These are phyloP conservation scores for Acacia acuminata DNA, from an alignment of 306 rosid genomes.

Conservation along the genomic window DNA sequence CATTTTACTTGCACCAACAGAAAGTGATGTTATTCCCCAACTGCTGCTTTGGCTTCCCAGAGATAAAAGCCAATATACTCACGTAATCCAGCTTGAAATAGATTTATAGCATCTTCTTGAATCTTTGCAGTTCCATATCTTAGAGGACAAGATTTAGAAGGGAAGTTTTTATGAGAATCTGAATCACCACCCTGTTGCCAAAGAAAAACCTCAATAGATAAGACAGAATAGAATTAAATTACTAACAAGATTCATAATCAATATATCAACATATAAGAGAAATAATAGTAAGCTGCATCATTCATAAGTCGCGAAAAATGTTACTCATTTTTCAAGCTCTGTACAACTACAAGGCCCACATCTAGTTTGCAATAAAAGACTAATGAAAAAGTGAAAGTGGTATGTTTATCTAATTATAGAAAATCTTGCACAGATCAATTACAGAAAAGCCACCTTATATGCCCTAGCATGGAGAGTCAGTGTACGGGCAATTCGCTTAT, in stretches of 20 bases:
- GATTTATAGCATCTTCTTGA: slow-evolving; percentile 88
- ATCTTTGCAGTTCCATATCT: slow-evolving; percentile 84
- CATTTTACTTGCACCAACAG: slow-evolving; percentile 89
- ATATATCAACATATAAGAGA: neutral
- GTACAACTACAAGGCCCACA: neutral
- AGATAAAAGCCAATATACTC: slow-evolving; percentile 57
- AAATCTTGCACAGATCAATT: slow-evolving; percentile 25
- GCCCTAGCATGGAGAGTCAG: slow-evolving; percentile 82
- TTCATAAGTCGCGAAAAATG: neutral
- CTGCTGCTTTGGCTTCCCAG: slow-evolving; percentile 51
- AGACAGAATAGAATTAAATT: slow-evolving; percentile 18
- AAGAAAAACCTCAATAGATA: slow-evolving; percentile 35
- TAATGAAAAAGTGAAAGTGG: slow-evolving; percentile 2
- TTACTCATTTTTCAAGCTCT: neutral
- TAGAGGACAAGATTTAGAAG: slow-evolving; percentile 92
- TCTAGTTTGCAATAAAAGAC: slow-evolving; percentile 1
- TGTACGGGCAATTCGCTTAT: slow-evolving; percentile 84
- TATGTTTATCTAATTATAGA: slow-evolving; percentile 9
- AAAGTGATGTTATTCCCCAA: slow-evolving; percentile 83
- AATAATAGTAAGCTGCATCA: neutral
- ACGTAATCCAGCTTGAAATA: slow-evolving; percentile 84
- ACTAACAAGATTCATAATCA: slow-evolving; percentile 10
- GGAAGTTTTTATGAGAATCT: slow-evolving; percentile 73
- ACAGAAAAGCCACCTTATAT: slow-evolving; percentile 53
- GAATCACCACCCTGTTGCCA: slow-evolving; percentile 70